A percentile compares a stretch with the other conserved stretches of the same genome.
These are phyloP conservation scores for Coemansia umbellata DNA, from an alignment of 192 early-diverging fungal genomes.

Conservation along the genomic window DNA sequence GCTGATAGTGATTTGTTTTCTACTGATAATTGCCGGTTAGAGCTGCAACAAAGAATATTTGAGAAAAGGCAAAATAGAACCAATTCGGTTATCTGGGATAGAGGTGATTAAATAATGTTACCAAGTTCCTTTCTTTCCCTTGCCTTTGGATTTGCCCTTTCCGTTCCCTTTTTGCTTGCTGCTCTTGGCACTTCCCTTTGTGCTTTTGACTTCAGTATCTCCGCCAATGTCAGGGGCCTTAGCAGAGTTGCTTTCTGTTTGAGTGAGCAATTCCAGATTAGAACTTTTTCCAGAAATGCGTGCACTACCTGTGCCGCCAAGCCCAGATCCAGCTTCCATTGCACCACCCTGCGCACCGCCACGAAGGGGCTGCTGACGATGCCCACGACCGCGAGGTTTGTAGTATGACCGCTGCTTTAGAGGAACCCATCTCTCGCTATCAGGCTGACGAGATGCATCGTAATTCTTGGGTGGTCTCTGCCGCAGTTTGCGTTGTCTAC, in stretches of 20 bases:
- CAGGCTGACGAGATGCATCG: constrained; percentile 21
- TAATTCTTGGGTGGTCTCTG: constrained; percentile 37
- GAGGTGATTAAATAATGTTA: too few relatives aligned
- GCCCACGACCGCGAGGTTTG: constrained; percentile 27
- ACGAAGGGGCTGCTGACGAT: constrained; percentile 20
- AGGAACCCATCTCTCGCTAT: constrained; percentile 48
- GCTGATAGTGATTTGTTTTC: too few relatives aligned
- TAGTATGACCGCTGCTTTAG: constrained; percentile 50
- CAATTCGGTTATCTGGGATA: too few relatives aligned
- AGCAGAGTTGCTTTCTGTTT: neutral
- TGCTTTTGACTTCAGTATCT: neutral
- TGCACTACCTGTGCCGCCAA: constrained; percentile 48
- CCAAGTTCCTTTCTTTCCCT: constrained; percentile 17
- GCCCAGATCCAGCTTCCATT: constrained; percentile 29
- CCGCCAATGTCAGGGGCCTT: neutral
- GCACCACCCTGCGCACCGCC: constrained; percentile 43
- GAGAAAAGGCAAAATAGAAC: too few relatives aligned
- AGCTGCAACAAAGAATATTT: too few relatives aligned
- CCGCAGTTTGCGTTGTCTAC: constrained; percentile 28
- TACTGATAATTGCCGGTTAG: too few relatives aligned
- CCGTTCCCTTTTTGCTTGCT: constrained; percentile 19
- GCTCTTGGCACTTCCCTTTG: constrained; percentile 13
- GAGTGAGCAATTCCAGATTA: neutral
- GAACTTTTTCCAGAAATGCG: constrained; percentile 25
- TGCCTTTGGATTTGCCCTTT: constrained; percentile 29